A percentile compares a stretch with the other conserved stretches of the same genome.
Evolutionary conservation across 331 rosid species (phyloP).

Genomic region (Cydonia oblonga): DNA sequence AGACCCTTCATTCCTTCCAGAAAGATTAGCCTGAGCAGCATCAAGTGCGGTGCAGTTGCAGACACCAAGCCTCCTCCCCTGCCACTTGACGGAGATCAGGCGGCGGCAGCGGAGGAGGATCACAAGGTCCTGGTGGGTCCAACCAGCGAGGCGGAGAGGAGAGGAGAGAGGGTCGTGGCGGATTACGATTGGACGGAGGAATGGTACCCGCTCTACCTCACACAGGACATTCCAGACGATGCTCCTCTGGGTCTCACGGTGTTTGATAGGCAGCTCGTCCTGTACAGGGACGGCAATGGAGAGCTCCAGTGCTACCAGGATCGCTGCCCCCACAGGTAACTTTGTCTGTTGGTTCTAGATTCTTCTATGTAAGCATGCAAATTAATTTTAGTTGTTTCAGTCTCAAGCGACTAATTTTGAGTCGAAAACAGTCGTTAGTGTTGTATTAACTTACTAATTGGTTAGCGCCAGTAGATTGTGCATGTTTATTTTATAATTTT

Average conservation of each 20-base stretch:
- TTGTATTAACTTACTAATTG: too few relatives aligned
- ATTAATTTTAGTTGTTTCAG: too few relatives aligned
- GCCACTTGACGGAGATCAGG: constrained; percentile 23
- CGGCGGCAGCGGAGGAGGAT: too few relatives aligned
- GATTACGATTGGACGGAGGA: constrained; percentile 82
- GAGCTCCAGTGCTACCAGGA: constrained; percentile 66
- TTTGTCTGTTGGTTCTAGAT: not conserved
- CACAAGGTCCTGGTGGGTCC: constrained; percentile 37
- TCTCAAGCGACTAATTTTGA: too few relatives aligned
- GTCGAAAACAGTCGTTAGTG: too few relatives aligned
- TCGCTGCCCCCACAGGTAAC: constrained; percentile 88
- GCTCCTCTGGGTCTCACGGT: constrained; percentile 83
- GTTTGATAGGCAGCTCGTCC: constrained; percentile 57
- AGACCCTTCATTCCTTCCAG: constrained; percentile 11
- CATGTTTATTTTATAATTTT: too few relatives aligned
- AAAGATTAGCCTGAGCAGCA: not conserved
- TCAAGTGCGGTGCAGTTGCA: constrained; percentile 33
- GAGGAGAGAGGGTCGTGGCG: constrained; percentile 27
- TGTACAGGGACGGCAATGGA: constrained; percentile 49
- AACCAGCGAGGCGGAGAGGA: constrained; percentile 36
- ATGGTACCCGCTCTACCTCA: constrained; percentile 87
- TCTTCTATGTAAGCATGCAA: too few relatives aligned
- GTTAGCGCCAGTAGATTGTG: too few relatives aligned
- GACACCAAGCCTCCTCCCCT: constrained; percentile 21
- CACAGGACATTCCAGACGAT: constrained; percentile 60